Conservation (phyloP, 164 flowering plant species). For the Vitis rotundifolia region DNA sequence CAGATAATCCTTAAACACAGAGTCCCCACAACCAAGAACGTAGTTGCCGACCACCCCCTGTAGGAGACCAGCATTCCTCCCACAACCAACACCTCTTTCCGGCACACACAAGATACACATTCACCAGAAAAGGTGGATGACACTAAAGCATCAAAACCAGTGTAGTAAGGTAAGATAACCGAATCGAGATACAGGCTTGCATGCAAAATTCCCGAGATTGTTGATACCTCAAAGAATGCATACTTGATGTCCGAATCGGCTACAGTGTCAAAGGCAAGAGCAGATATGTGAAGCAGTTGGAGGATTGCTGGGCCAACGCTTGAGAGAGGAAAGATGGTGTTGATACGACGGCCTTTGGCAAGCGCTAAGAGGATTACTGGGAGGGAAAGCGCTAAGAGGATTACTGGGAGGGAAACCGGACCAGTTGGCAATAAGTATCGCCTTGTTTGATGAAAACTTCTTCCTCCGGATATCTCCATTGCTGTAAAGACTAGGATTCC, state of each 20-base stretch:
- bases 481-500: slow-evolving; percentile 24
- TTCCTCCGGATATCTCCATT: slow-evolving; percentile 16
- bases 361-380: slow-evolving; percentile 40
- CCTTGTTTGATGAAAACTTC: slow-evolving; percentile 2
- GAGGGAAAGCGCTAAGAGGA: slow-evolving; percentile 39
- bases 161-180: slow-evolving; percentile 49
- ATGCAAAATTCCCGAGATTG: slow-evolving; percentile 53
- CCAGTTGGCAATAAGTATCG: slow-evolving; percentile 55
- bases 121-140: slow-evolving; percentile 49
- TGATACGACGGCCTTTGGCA: slow-evolving; percentile 49
- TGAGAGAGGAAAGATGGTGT: slow-evolving; percentile 41
- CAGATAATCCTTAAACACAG: slow-evolving; percentile 39
- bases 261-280: slow-evolving; percentile 37
- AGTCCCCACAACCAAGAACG: slow-evolving; percentile 32
- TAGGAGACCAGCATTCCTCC: slow-evolving; percentile 45
- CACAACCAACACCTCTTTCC: slow-evolving; percentile 37
- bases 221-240: slow-evolving; percentile 37
- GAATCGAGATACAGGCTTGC: slow-evolving; percentile 50
- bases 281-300: slow-evolving; percentile 45
- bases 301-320: slow-evolving; percentile 44
- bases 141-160: slow-evolving; percentile 50
- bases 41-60: slow-evolving; percentile 47
- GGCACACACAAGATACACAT: slow-evolving; percentile 50
- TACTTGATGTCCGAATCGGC: slow-evolving; percentile 26
- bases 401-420: slow-evolving; percentile 46